Evolutionary conservation across 176 grass and related monocot species (phyloP).

Genomic region (Raddia guianensis): DNA sequence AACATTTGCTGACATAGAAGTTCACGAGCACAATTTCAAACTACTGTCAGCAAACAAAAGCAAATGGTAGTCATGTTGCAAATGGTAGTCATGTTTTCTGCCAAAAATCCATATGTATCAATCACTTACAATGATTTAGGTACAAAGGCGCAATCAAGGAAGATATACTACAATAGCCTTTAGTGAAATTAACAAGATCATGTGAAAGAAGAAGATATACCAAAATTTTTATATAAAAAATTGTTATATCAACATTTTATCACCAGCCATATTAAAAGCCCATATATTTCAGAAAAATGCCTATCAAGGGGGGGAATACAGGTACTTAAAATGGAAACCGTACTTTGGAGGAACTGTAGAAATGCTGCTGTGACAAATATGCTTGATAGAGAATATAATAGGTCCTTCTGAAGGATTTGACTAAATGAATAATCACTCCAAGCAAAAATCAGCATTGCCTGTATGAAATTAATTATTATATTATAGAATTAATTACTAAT

Average conservation of each 20-base stretch:
- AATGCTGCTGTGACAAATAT: slow-evolving; percentile 87
- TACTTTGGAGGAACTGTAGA: slow-evolving; percentile 93
- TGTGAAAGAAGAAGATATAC: slow-evolving; percentile 5
- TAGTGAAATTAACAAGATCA: not conserved
- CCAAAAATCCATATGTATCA: slow-evolving; percentile 6
- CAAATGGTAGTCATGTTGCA: slow-evolving; percentile 18
- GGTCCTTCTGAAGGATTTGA: slow-evolving; percentile 68
- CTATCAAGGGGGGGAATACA: not conserved
- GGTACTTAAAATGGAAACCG: slow-evolving; percentile 29
- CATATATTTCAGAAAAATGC: not conserved
- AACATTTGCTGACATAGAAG: slow-evolving; percentile 4
- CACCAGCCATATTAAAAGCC: slow-evolving; percentile 9
- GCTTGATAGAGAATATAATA: slow-evolving; percentile 83
- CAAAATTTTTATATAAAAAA: not conserved
- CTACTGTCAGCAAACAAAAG: slow-evolving; percentile 4
- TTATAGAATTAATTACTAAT: slow-evolving; percentile 24
- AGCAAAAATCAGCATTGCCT: slow-evolving; percentile 88
- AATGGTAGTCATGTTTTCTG: slow-evolving; percentile 27
- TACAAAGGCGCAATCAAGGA: slow-evolving; percentile 4
- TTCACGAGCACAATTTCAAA: slow-evolving; percentile 9
- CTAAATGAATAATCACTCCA: slow-evolving; percentile 67
- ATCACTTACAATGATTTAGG: not conserved
- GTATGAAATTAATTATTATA: slow-evolving; percentile 38
- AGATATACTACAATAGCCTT: slow-evolving; percentile 8
- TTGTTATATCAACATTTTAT: not conserved